These are phyloP conservation scores for Nakazawaea populi DNA, from an alignment of 805 yeast species.

Conservation along the genomic window DNA sequence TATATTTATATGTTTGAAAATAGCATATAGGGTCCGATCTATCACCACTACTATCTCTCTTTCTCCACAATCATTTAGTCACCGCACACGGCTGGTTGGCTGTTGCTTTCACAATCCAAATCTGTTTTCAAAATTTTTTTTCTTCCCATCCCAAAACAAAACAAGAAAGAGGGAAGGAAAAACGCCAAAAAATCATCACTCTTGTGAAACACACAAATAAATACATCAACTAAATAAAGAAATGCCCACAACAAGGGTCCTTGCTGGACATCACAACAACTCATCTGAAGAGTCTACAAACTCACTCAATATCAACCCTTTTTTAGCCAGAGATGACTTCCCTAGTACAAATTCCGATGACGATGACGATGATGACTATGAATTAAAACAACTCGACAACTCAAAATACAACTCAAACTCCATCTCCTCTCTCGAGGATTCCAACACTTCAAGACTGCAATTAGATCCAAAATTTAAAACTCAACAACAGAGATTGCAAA, in stretches of 20 bases:
- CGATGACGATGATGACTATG: neutral
- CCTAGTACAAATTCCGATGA: neutral
- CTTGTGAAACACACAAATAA: neutral
- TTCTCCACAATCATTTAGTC: no score
- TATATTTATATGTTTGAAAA: no score
- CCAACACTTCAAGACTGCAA: neutral
- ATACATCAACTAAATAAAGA: neutral
- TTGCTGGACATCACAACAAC: neutral
- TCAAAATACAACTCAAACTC: neutral
- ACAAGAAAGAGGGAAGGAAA: no score
- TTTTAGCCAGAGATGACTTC: neutral
- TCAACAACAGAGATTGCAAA: constrained; percentile 15
- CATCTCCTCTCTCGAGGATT: neutral
- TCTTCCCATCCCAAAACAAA: no score
- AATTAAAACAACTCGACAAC: neutral
- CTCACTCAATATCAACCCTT: neutral
- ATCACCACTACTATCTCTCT: no score
- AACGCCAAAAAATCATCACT: neutral
- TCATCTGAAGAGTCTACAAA: neutral
- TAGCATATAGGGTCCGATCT: no score
- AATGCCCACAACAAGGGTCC: constrained; percentile 2
- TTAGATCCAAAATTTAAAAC: neutral
- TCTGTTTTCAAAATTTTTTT: no score
- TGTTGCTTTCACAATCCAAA: no score
- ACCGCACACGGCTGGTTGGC: no score